Conservation (phyloP, 176 grass and related monocot genomes). For the Paspalum vaginatum region DNA sequence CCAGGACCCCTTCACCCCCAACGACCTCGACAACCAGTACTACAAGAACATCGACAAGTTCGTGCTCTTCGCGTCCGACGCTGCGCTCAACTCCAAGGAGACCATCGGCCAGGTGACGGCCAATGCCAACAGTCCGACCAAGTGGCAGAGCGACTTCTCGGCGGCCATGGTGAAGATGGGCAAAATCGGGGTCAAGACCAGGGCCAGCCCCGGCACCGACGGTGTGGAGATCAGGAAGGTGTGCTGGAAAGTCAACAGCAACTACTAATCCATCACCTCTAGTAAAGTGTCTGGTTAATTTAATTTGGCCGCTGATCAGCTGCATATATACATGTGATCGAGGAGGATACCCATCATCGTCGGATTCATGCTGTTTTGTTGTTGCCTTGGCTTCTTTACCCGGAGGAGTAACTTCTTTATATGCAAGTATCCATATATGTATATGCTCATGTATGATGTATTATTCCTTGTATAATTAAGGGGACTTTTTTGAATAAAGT, state of each 20-base stretch:
- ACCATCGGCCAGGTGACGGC: not conserved
- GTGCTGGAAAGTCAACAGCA: not conserved
- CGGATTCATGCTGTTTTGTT: too few species aligned
- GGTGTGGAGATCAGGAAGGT: not conserved
- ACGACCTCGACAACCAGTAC: conserved; percentile 47
- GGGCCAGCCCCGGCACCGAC: not conserved
- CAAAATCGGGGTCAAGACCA: not conserved
- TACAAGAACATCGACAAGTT: conserved; percentile 34
- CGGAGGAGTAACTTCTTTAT: too few species aligned
- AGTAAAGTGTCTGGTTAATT: too few species aligned
- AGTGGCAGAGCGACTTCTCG: not conserved
- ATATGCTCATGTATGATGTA: too few species aligned
- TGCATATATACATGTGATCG: too few species aligned
- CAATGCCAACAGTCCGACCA: not conserved
- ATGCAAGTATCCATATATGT: too few species aligned
- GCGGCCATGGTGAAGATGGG: not conserved
- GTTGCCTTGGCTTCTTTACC: too few species aligned
- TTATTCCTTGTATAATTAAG: too few species aligned
- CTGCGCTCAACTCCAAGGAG: not conserved
- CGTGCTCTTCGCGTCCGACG: conserved; percentile 50
- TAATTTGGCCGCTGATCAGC: too few species aligned
- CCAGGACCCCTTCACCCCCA: not conserved
- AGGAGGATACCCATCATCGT: too few species aligned
- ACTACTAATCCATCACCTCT: too few species aligned
- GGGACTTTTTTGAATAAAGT: too few species aligned